Evolutionary conservation across 495 filamentous ascomycete species (phyloP).

Genomic region (Hyphodiscus hymeniophilus): DNA sequence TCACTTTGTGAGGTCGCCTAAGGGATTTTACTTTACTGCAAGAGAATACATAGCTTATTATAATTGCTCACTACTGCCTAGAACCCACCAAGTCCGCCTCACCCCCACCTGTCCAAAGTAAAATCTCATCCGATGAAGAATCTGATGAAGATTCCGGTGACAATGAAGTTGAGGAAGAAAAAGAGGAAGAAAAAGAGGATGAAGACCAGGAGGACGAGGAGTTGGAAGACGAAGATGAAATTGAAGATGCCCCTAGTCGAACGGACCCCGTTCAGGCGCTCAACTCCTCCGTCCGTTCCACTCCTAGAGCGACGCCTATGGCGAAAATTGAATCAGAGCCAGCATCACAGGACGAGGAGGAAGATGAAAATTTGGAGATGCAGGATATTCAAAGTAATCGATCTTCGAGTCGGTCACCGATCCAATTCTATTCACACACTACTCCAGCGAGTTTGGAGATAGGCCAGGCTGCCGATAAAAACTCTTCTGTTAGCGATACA

Average conservation of each 20-base stretch:
- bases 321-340: background rate
- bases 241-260: background rate
- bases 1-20: no score
- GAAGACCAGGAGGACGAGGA: no score
- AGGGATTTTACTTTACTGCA: no score
- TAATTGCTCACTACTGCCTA: no score
- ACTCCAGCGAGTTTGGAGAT: background rate
- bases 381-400: conserved; percentile 10
- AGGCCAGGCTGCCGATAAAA: background rate
- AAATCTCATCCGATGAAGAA: background rate
- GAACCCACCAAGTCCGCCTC: no score
- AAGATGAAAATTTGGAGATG: conserved; percentile 10
- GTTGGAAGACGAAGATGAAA: background rate
- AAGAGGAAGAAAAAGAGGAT: no score
- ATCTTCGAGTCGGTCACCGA: conserved; percentile 19
- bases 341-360: background rate
- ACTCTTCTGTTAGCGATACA: conserved; percentile 2
- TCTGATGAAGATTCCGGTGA: background rate
- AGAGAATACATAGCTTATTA: no score
- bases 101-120: background rate
- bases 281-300: background rate
- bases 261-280: conserved; percentile 2
- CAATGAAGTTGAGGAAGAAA: no score
- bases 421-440: conserved; percentile 14
- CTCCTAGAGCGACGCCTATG: background rate